phyloP scores from a whole-genome alignment of 2,329 filamentous ascomycete species.

The Trichoderma sp. region DNA sequence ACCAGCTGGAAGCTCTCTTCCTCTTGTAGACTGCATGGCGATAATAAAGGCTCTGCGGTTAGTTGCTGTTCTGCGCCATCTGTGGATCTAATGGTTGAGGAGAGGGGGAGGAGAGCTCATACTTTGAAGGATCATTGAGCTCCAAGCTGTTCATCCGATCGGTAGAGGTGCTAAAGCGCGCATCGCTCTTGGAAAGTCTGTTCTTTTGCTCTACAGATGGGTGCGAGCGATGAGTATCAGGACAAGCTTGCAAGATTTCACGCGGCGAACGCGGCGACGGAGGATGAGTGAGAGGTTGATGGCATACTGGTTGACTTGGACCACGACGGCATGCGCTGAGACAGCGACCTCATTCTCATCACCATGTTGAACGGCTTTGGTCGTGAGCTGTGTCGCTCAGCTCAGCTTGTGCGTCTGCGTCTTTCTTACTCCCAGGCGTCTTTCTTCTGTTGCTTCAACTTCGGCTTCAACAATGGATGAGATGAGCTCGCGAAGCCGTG shows the following conservation, averaged over 20 bases:
- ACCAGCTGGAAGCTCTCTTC: conserved; percentile 24
- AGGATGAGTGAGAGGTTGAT: neutral
- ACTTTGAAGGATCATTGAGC: conserved; percentile 15
- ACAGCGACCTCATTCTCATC: conserved; percentile 25
- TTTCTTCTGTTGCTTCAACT: neutral
- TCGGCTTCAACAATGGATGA: neutral
- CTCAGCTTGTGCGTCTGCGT: too few relatives aligned
- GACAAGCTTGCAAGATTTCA: neutral
- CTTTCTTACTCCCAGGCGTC: too few relatives aligned
- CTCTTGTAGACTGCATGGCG: conserved; percentile 1
- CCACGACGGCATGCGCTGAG: conserved; percentile 23
- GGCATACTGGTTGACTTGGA: conserved; percentile 23
- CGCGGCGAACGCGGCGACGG: conserved; percentile 3
- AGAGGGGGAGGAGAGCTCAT: neutral
- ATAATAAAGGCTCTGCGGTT: neutral
- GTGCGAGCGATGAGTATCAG: conserved; percentile 7
- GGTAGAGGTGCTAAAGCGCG: conserved; percentile 21
- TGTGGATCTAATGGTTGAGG: neutral
- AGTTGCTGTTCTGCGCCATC: neutral
- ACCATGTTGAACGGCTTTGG: conserved; percentile 16
- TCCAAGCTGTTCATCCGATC: conserved; percentile 21
- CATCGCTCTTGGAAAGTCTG: conserved; percentile 22
- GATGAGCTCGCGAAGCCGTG: conserved; percentile 14
- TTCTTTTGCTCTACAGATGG: conserved; percentile 5
- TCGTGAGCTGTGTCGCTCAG: too few relatives aligned